Evolutionary conservation across 495 filamentous ascomycete genomes (phyloP).

Genomic region (Lasiosphaeria ovina): DNA sequence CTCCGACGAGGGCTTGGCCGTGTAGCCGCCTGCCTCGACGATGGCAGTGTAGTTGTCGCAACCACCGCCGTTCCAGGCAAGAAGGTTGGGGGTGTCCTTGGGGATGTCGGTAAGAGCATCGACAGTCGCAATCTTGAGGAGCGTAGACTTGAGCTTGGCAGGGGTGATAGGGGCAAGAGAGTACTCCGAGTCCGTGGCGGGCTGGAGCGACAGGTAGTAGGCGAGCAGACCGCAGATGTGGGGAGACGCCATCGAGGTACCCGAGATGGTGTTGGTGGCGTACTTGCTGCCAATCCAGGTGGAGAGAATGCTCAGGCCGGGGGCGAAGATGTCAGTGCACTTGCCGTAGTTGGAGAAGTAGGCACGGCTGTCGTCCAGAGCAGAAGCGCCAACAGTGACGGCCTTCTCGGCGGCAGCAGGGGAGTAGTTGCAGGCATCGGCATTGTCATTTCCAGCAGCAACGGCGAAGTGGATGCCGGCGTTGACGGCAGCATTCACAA

Average conservation of each 20-base stretch:
- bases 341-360: slow-evolving; percentile 99
- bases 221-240: slow-evolving; percentile 95
- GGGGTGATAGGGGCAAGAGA: slow-evolving; percentile 87
- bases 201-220: slow-evolving; percentile 97
- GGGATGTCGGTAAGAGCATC: slow-evolving; percentile 83
- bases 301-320: slow-evolving; percentile 92
- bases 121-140: slow-evolving; percentile 79
- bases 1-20: slow-evolving; percentile 34
- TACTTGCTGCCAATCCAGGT: slow-evolving; percentile 97
- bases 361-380: slow-evolving; percentile 88
- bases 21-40: slow-evolving; percentile 65
- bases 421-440: slow-evolving; percentile 99
- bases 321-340: slow-evolving; percentile 99
- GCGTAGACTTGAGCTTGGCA: slow-evolving; percentile 84
- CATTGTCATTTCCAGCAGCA: slow-evolving; percentile 97
- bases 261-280: slow-evolving; percentile 96
- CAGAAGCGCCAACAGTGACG: slow-evolving; percentile 94
- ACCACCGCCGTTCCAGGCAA: slow-evolving; percentile 99
- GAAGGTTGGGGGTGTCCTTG: slow-evolving; percentile 74
- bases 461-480: slow-evolving; percentile 96
- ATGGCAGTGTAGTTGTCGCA: slow-evolving; percentile 87
- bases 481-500: slow-evolving; percentile 89
- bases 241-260: slow-evolving; percentile 98
- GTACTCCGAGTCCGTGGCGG: slow-evolving; percentile 80
- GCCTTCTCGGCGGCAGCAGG: slow-evolving; percentile 90